Evolutionary conservation across 768 basidiomycete species (phyloP).

Genomic region (Botryobasidium botryosum): DNA sequence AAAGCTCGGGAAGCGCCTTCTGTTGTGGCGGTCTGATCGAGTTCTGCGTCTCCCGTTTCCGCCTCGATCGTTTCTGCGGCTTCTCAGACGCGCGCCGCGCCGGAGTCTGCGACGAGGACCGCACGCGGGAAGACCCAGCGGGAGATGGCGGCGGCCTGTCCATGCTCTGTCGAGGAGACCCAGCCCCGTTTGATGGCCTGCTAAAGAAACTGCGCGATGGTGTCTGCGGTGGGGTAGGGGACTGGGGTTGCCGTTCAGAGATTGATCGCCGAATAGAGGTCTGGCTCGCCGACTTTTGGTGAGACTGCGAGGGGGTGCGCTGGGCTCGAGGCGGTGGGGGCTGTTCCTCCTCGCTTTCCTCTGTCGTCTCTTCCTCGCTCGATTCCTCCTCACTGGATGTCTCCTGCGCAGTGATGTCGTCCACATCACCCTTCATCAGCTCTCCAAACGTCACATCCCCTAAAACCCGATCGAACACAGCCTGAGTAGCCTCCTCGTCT

Average conservation of each 20-base stretch:
- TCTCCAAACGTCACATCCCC: constrained; percentile 70
- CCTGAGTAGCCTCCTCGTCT: constrained; percentile 71
- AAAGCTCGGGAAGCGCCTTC: constrained; percentile 54
- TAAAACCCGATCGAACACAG: constrained; percentile 65
- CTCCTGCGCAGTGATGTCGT: constrained; percentile 65
- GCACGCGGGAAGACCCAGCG: no score
- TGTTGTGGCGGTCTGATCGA: constrained; percentile 59
- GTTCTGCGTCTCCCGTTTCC: no score
- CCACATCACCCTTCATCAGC: constrained; percentile 56
- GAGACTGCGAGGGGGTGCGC: not conserved
- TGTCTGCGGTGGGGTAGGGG: no score
- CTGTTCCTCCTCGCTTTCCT: constrained; percentile 28
- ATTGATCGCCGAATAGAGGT: no score
- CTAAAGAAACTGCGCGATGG: no score
- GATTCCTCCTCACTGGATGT: constrained; percentile 16
- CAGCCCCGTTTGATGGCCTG: no score
- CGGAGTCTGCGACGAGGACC: no score
- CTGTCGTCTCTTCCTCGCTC: constrained; percentile 24
- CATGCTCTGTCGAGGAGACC: no score
- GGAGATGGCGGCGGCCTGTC: no score
- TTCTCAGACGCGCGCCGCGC: no score
- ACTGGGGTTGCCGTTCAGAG: no score
- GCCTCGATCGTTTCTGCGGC: no score
- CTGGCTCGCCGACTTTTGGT: not conserved
- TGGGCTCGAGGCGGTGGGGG: not conserved